These are phyloP conservation scores for Aspergillus melleus DNA, from an alignment of 2,329 filamentous ascomycete genomes.

Conservation along the genomic window DNA sequence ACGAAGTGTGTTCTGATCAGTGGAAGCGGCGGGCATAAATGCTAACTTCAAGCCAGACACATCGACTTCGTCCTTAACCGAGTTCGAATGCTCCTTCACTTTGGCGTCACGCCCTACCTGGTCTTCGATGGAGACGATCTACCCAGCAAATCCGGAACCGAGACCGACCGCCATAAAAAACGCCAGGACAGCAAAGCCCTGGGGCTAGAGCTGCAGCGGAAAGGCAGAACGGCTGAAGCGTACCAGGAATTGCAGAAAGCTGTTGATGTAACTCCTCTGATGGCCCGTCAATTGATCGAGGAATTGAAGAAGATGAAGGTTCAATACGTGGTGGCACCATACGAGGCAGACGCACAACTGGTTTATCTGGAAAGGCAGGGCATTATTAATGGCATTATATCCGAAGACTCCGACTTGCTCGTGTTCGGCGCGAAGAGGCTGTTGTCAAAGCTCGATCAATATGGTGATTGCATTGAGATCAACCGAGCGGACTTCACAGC, in stretches of 20 bases:
- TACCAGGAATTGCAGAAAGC: constrained; percentile 89
- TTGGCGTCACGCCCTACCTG: constrained; percentile 89
- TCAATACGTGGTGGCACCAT: constrained; percentile 90
- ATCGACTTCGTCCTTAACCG: constrained; percentile 87
- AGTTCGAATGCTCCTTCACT: constrained; percentile 90
- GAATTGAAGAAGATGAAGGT: constrained; percentile 79
- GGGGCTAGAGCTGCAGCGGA: constrained; percentile 76
- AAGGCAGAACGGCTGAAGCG: constrained; percentile 78
- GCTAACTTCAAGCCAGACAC: constrained; percentile 58
- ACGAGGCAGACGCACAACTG: constrained; percentile 96
- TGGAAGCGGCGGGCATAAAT: constrained; percentile 48
- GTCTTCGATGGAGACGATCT: constrained; percentile 96
- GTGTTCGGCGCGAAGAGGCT: constrained; percentile 92
- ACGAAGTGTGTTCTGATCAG: constrained; percentile 62
- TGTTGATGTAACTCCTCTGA: constrained; percentile 91
- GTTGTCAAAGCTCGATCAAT: constrained; percentile 90
- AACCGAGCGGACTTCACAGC: constrained; percentile 85
- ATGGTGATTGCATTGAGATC: constrained; percentile 90
- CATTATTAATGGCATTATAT: constrained; percentile 81
- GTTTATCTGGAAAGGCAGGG: constrained; percentile 89
- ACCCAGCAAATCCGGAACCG: constrained; percentile 88
- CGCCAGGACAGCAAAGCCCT: constrained; percentile 74
- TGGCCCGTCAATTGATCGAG: constrained; percentile 90
- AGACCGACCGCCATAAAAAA: constrained; percentile 71
- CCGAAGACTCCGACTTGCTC: constrained; percentile 92